Percentiles rank a stretch among this genome's conserved stretches.
Conservation (phyloP, 257 asterid species). For the Craterostigma plantagineum region DNA sequence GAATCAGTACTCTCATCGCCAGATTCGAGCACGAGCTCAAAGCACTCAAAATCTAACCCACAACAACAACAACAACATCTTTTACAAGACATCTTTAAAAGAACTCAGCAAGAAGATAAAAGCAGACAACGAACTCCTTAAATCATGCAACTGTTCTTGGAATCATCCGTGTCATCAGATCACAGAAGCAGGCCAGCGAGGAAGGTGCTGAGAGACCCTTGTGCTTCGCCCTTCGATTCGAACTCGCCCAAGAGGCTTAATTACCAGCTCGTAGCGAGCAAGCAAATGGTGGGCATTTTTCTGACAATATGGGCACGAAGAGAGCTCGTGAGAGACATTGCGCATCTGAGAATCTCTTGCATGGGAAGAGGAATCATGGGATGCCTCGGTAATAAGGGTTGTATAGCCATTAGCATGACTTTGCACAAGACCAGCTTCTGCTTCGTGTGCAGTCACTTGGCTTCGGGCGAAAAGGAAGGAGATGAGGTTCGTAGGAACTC, state of each 20-base stretch:
- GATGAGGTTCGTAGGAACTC: conserved; percentile 66
- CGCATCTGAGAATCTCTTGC: conserved; percentile 51
- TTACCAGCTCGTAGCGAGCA: conserved; percentile 52
- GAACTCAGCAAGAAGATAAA: conserved; percentile 36
- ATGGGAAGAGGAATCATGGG: conserved; percentile 98
- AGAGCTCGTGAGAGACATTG: conserved; percentile 48
- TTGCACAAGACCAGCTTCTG: conserved; percentile 77
- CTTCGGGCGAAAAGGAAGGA: conserved; percentile 94
- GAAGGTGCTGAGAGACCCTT: conserved; percentile 24
- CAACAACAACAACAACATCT: conserved; percentile 17
- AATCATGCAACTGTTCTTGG: conserved; percentile 43
- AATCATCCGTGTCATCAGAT: conserved; percentile 5
- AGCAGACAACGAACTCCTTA: conserved; percentile 24
- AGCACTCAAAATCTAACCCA: conserved; percentile 9
- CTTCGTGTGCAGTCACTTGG: conserved; percentile 85
- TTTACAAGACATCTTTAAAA: conserved; percentile 44
- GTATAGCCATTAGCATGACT: conserved; percentile 82
- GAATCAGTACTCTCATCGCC: conserved; percentile 10
- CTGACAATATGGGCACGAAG: conserved; percentile 62
- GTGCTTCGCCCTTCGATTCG: conserved; percentile 18
- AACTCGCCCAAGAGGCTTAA: conserved; percentile 17
- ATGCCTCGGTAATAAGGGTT: conserved; percentile 88
- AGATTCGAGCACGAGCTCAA: neutral
- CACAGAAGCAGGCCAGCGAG: conserved; percentile 11
- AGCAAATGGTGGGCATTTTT: conserved; percentile 91